Base-by-base conservation (phyloP, 192 early-diverging fungal species). In the Gigaspora rosea region DNA sequence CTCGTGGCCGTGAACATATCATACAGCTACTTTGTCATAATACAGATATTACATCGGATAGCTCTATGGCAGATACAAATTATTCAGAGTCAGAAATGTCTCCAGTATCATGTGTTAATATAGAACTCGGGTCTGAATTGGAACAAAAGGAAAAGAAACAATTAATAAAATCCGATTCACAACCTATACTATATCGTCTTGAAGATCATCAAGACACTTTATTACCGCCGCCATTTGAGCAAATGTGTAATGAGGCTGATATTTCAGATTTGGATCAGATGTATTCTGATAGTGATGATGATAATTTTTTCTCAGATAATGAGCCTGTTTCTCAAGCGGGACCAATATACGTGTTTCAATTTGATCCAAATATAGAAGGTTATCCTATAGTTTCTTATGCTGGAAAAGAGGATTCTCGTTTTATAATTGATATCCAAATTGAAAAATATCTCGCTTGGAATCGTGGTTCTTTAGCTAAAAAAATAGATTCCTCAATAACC, bases 291-390 rank as follows among this genome's bases (percentile, higher is more conserved):
- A 18, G 52, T 18, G 52, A 13, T n/a, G 15, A 56, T 11, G 52
- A n/a, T 51, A 49, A 36, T 72, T 51, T 27, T 32, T 54, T 69
- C n/a, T 73, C 78, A 20, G 75, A 63, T 15, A 57, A 75, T n/a
- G 75, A 79, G 69, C 52, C 52, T 13, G 18, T 56, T 18, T 4
- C 18, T 56, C 12, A 56, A 56, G 52, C 52, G 0, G 52, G 52
- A 15, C 52, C 52, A 56, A 56, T 56, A 56, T 56, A 56, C 13
- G 52, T n/a, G 18, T 56, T 56, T 56, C 52, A 56, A 56, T 56
- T 56, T 56, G 52, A 56, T 56, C 12, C 52, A 18, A 56, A 56
- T 56, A 56, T 56, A 18, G 9, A 56, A 15, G 52, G 52, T 0
- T 56, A 56, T 56, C 52, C 52, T 18, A 18, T 56, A 56, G 52